These are phyloP conservation scores for Carex parvula DNA, from an alignment of 176 grass and related monocot species.

Conservation along the genomic window DNA sequence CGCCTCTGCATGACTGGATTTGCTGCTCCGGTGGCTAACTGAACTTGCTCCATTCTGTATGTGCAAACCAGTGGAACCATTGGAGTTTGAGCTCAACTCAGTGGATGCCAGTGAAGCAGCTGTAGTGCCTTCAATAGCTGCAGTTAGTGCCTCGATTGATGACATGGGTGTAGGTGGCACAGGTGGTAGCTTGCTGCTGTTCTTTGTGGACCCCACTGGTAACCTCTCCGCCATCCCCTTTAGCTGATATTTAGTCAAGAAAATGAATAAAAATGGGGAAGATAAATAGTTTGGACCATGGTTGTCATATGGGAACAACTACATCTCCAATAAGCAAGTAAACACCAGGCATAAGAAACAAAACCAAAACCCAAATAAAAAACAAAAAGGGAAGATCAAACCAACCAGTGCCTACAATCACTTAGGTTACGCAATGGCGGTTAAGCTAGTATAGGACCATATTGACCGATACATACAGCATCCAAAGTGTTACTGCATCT, in stretches of 20 bases:
- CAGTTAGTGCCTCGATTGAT: constrained; percentile 36
- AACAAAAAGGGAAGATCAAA: not conserved
- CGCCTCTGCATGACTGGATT: constrained; percentile 40
- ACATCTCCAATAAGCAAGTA: not conserved
- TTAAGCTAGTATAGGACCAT: not conserved
- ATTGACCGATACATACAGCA: constrained; percentile 1
- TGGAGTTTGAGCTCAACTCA: constrained; percentile 42
- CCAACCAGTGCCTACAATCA: not conserved
- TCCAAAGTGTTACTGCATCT: not conserved
- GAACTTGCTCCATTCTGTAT: constrained; percentile 54
- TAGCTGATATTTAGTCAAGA: constrained; percentile 42
- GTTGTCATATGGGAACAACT: not conserved
- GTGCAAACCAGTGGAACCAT: constrained; percentile 47
- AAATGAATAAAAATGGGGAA: not conserved
- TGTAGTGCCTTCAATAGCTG: constrained; percentile 35
- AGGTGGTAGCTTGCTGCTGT: constrained; percentile 47
- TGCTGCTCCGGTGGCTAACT: constrained; percentile 41
- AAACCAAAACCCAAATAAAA: not conserved
- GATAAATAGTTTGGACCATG: not conserved
- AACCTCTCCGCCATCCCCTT: constrained; percentile 93
- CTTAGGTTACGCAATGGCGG: not conserved
- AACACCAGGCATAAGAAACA: not conserved
- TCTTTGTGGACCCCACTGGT: constrained; percentile 54
- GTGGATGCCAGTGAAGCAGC: constrained; percentile 35
- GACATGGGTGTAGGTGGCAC: constrained; percentile 42